phyloP scores from a whole-genome alignment of 805 yeast species.

The Candida anglica region DNA sequence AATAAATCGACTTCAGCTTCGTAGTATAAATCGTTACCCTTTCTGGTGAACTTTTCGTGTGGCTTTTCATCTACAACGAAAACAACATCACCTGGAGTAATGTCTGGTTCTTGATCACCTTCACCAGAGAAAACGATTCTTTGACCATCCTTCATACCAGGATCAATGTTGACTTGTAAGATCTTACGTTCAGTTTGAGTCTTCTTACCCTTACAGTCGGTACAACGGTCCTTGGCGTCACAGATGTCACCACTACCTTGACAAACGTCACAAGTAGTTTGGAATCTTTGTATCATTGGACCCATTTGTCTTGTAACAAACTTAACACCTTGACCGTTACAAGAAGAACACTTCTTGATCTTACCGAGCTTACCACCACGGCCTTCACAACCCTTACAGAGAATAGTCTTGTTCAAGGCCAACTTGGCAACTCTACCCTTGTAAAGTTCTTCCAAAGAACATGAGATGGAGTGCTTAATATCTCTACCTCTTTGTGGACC shows the following conservation, averaged over 20 bases:
- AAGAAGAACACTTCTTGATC: constrained; percentile 78
- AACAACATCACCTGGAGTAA: constrained; percentile 94
- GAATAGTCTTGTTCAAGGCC: constrained; percentile 86
- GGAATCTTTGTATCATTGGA: constrained; percentile 97
- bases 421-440: constrained; percentile 92
- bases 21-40: constrained; percentile 81
- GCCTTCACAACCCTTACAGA: constrained; percentile 89
- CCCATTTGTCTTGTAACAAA: constrained; percentile 98
- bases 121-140: constrained; percentile 88
- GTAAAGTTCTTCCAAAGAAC: constrained; percentile 88
- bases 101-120: constrained; percentile 95
- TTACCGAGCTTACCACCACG: constrained; percentile 93
- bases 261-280: constrained; percentile 89
- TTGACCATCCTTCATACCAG: constrained; percentile 96
- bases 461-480: constrained; percentile 81
- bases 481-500: constrained; percentile 91
- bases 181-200: constrained; percentile 84
- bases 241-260: constrained; percentile 88
- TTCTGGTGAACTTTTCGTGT: constrained; percentile 77
- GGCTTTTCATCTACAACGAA: constrained; percentile 89
- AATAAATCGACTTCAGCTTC: constrained; percentile 86
- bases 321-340: constrained; percentile 90
- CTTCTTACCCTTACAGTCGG: constrained; percentile 84
- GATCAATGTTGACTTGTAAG: constrained; percentile 89
- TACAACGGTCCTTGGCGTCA: constrained; percentile 85